These are phyloP conservation scores for Chlamydomonas sp. DNA, from an alignment of 139 green algal species.

Conservation along the genomic window DNA sequence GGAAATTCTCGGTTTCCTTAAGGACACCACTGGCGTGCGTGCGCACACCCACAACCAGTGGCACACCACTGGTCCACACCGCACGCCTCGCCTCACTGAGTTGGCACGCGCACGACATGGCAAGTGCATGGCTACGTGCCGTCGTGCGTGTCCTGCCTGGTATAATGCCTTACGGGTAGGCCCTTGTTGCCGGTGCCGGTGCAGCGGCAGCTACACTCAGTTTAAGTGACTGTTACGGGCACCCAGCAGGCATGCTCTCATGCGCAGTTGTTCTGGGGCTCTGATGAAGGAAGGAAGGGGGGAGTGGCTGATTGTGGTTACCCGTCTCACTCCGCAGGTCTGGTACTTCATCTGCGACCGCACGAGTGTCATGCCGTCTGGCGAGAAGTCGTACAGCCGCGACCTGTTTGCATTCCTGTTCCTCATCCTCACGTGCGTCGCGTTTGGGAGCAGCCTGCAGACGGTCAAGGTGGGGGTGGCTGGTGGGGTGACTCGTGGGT, in stretches of 20 bases:
- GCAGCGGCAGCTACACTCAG: too few species aligned
- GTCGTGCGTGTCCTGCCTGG: too few species aligned
- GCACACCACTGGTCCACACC: background rate
- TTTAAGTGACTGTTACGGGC: background rate
- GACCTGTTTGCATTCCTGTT: slow-evolving; percentile 86
- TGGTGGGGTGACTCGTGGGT: background rate
- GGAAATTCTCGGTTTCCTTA: too few species aligned
- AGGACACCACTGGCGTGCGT: too few species aligned
- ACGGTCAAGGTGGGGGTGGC: background rate
- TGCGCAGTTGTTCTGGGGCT: slow-evolving; percentile 50
- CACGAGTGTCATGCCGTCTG: slow-evolving; percentile 32
- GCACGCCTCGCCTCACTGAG: background rate
- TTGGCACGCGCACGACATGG: background rate
- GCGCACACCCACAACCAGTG: background rate
- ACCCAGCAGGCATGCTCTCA: background rate
- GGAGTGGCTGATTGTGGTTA: too few species aligned
- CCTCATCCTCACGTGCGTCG: slow-evolving; percentile 57
- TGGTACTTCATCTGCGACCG: slow-evolving; percentile 59
- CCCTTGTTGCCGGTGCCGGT: too few species aligned
- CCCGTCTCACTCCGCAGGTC: too few species aligned
- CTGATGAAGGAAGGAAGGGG: too few species aligned
- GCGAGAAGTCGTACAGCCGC: slow-evolving; percentile 45
- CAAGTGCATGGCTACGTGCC: background rate
- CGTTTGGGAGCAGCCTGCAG: slow-evolving; percentile 33
- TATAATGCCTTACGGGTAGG: background rate